Conservation (phyloP, 2,329 filamentous ascomycete species). For the Cryphonectria naterciae region DNA sequence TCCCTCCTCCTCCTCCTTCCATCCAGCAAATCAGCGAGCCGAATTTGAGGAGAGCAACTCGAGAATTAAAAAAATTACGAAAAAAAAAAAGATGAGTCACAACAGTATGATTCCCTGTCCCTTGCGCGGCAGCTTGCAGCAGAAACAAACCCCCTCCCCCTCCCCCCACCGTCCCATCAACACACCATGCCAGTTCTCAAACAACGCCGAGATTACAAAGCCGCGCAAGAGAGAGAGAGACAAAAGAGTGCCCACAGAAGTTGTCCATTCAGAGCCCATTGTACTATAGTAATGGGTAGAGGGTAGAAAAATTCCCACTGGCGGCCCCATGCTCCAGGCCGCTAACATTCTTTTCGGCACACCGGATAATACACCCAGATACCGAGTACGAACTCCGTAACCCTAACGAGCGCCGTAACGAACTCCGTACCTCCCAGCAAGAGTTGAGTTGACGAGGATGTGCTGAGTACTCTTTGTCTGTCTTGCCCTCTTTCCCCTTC, state of each 20-base stretch:
- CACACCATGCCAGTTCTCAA: constrained; percentile 8
- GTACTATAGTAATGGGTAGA: background rate
- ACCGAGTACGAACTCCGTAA: background rate
- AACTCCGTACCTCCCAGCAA: background rate
- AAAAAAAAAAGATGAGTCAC: constrained; percentile 13
- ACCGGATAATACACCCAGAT: background rate
- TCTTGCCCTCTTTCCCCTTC: too few relatives aligned
- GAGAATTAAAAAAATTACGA: background rate
- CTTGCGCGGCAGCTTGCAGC: background rate
- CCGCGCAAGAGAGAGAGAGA: background rate
- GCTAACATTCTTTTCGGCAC: background rate
- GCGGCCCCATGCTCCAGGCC: background rate
- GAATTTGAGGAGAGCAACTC: constrained; percentile 10
- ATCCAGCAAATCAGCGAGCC: constrained; percentile 9
- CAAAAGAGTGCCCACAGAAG: background rate
- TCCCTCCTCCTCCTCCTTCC: too few relatives aligned
- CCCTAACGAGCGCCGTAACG: background rate
- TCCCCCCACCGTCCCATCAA: background rate
- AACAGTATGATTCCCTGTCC: constrained; percentile 14
- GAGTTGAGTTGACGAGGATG: too few relatives aligned
- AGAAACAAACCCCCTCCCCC: background rate
- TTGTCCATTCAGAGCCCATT: background rate
- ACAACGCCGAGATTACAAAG: constrained; percentile 5
- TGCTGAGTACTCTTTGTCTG: background rate
- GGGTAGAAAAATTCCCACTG: background rate